Conservation (phyloP, 78 protist genomes). For the Creolimax fragrantissima region DNA sequence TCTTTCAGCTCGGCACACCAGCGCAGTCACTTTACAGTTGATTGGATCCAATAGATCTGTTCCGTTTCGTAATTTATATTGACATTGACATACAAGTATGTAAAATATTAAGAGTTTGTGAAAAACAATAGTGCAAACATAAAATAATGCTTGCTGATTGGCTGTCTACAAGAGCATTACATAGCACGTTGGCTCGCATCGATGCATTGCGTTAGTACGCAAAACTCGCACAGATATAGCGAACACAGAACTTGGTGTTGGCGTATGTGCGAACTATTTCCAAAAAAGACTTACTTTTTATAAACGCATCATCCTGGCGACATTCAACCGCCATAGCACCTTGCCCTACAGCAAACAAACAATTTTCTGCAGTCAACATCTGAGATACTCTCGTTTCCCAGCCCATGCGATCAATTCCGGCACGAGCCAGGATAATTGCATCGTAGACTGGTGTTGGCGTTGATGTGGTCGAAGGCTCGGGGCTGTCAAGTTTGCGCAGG, state of each 20-base stretch:
- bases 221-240: too few relatives aligned
- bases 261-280: too few relatives aligned
- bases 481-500: constrained; percentile 35
- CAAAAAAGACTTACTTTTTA: neutral
- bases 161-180: too few relatives aligned
- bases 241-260: too few relatives aligned
- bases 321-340: constrained; percentile 48
- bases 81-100: too few relatives aligned
- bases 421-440: constrained; percentile 40
- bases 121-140: too few relatives aligned
- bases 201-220: too few relatives aligned
- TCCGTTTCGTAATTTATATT: too few relatives aligned
- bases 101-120: too few relatives aligned
- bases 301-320: neutral
- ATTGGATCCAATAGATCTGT: neutral
- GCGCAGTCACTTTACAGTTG: neutral
- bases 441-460: constrained; percentile 31
- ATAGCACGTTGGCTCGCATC: too few relatives aligned
- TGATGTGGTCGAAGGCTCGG: neutral
- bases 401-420: constrained; percentile 48
- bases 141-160: too few relatives aligned
- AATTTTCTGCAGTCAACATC: neutral
- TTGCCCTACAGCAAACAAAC: constrained; percentile 44
- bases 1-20: neutral
- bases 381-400: constrained; percentile 2